These are phyloP conservation scores for Mucor plumbeus DNA, from an alignment of 371 early-diverging fungal genomes.

Conservation along the genomic window DNA sequence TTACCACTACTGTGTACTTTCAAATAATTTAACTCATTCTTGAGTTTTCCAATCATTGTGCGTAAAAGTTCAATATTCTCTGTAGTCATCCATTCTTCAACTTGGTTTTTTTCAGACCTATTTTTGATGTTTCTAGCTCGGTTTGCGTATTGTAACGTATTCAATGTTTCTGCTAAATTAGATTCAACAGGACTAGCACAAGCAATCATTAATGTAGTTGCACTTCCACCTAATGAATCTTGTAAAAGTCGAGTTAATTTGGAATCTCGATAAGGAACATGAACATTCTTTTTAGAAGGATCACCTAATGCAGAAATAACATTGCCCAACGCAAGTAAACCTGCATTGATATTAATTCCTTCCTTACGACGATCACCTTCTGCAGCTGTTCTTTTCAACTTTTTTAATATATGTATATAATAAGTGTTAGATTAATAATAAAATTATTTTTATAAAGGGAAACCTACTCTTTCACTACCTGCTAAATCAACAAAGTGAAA, in stretches of 20 bases:
- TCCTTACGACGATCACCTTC: slow-evolving; percentile 96
- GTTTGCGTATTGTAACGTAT: slow-evolving; percentile 92
- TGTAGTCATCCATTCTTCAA: slow-evolving; percentile 69
- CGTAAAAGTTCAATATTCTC: slow-evolving; percentile 65
- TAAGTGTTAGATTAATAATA: background rate
- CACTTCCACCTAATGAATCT: slow-evolving; percentile 95
- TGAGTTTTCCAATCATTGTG: slow-evolving; percentile 58
- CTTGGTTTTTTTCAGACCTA: slow-evolving; percentile 70
- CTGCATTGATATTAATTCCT: slow-evolving; percentile 98
- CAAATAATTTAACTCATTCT: slow-evolving; percentile 54
- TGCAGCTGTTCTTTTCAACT: slow-evolving; percentile 93
- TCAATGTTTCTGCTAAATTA: slow-evolving; percentile 89
- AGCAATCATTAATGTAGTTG: slow-evolving; percentile 92
- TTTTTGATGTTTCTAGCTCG: slow-evolving; percentile 90
- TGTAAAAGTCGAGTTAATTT: slow-evolving; percentile 98
- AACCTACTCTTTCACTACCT: slow-evolving; percentile 92
- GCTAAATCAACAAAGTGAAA: slow-evolving; percentile 99
- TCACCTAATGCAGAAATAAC: slow-evolving; percentile 99
- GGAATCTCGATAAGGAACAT: slow-evolving; percentile 97
- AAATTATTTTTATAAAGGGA: background rate
- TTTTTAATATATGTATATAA: too few relatives aligned
- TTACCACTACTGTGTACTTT: slow-evolving; percentile 21
- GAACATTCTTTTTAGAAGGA: slow-evolving; percentile 61
- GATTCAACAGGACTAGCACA: slow-evolving; percentile 85
- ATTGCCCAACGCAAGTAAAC: slow-evolving; percentile 97